Conservation (phyloP, 2,329 filamentous ascomycete genomes). For the Penicillium thymicola region DNA sequence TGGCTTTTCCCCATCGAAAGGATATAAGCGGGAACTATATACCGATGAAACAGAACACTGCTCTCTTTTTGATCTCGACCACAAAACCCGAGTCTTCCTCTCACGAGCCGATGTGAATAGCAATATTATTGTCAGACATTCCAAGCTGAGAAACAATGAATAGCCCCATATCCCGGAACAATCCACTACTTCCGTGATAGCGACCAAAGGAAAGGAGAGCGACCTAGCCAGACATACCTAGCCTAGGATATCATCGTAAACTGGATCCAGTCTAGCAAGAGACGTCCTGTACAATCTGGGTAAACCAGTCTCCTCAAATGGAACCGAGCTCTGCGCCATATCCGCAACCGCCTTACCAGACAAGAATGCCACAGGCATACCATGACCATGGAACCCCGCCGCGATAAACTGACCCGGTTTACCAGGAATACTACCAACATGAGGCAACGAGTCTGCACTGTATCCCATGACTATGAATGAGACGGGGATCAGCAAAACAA, state of each 20-base stretch:
- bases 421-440: slow-evolving; percentile 51
- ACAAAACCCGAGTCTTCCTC: too few relatives aligned
- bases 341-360: slow-evolving; percentile 55
- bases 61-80: too few relatives aligned
- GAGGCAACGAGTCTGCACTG: slow-evolving; percentile 50
- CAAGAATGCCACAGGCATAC: slow-evolving; percentile 62
- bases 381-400: slow-evolving; percentile 64
- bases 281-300: slow-evolving; percentile 33
- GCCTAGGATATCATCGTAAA: slow-evolving; percentile 2
- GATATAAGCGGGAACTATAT: too few relatives aligned
- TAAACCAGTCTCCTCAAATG: slow-evolving; percentile 28
- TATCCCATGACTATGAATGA: slow-evolving; percentile 48
- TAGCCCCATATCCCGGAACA: too few relatives aligned
- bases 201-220: too few relatives aligned
- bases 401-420: slow-evolving; percentile 52
- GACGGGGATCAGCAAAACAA: background rate
- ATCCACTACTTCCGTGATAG: too few relatives aligned
- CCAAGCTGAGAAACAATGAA: background rate
- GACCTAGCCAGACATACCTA: background rate
- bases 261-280: slow-evolving; percentile 4
- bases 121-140: background rate
- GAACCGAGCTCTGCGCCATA: slow-evolving; percentile 45
- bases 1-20: too few relatives aligned
- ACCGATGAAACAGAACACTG: too few relatives aligned
- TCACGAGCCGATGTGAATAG: too few relatives aligned